Evolutionary conservation across 257 asterid genomes (phyloP), one percentile per base, ranked within the genome.

Genomic region (Schizonepeta tenuifolia): DNA sequence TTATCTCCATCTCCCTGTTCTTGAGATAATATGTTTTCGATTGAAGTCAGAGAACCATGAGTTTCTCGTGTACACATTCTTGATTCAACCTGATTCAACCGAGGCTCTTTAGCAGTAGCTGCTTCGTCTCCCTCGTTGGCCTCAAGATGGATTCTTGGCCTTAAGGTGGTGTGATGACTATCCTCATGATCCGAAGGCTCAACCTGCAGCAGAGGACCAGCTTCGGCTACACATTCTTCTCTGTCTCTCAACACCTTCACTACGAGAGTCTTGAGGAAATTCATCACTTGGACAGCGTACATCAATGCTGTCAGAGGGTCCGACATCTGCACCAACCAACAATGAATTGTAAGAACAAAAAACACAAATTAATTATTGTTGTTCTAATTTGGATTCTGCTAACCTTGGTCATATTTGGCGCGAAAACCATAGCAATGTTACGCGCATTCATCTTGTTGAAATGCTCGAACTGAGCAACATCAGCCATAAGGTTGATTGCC

Each of bases 401-500:
- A 57, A 88, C 98, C 90, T 88, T 89, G 72, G 98, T 93, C 98
- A 90, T 90, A 53, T 93, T 93, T 33, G 97, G 98, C 7, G 98
- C 96, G 46, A 93, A 93, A 43, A 93, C 98, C 96, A 89, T 87
- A 62, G 96, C 97, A 4, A 90, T 75, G 65, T 93, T 93, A 18
- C 96, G 95, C 3, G 97, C 90, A 54, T 87, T 89, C 98, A 90
- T 93, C 78, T 93, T 93, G 85, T 89, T 93, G 36, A 79, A 80
- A 70, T 81, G 40, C 77, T 93, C 95, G 21, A 89, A 53, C 82
- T 93, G 93, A 43, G 98, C 97, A 68, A 90, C 96, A 70, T 93
- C 98, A 14, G 98, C 90, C 98, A 93, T 93, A 11, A 93, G 82
- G 84, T 93, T 89, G 38, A 93, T 54, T 12, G 96, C 98, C 98